phyloP scores from a whole-genome alignment of 495 filamentous ascomycete genomes.

The Xylaria castorea region DNA sequence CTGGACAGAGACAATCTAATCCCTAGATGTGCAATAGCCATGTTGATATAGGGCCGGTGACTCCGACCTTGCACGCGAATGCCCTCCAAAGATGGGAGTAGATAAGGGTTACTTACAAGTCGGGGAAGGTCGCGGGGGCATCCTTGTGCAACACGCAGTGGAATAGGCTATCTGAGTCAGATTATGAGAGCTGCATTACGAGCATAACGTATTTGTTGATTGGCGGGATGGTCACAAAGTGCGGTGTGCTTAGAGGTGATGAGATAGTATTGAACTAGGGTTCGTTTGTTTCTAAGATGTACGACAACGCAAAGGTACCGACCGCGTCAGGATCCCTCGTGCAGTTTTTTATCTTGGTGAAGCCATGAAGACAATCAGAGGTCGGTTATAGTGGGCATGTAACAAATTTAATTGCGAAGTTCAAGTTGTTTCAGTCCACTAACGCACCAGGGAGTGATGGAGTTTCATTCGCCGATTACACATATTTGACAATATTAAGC shows the following conservation, averaged over 20 bases:
- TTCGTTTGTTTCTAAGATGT: neutral
- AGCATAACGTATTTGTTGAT: conserved; percentile 5
- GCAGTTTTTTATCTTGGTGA: neutral
- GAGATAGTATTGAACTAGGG: conserved; percentile 5
- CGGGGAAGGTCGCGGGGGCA: neutral
- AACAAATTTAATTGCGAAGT: neutral
- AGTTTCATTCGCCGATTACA: neutral
- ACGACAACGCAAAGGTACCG: neutral
- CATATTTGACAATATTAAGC: conserved; percentile 13
- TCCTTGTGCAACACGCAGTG: conserved; percentile 8
- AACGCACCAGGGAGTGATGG: conserved; percentile 1
- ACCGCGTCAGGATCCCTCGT: neutral
- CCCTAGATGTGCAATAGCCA: neutral
- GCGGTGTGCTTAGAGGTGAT: conserved; percentile 24
- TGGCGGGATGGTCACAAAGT: conserved; percentile 24
- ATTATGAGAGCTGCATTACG: conserved; percentile 18
- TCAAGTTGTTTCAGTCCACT: conserved; percentile 12
- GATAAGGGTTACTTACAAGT: conserved; percentile 15
- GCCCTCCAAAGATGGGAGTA: conserved; percentile 9
- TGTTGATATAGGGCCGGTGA: conserved; percentile 11
- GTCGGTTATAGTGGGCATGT: neutral
- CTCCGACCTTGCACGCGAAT: conserved; percentile 2
- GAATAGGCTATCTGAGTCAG: conserved; percentile 42
- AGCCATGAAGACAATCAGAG: neutral
- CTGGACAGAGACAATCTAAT: neutral